Evolutionary conservation across 495 filamentous ascomycete species (phyloP), one percentile per base, ranked within the genome.

Genomic region (Podospora pseudocomata): DNA sequence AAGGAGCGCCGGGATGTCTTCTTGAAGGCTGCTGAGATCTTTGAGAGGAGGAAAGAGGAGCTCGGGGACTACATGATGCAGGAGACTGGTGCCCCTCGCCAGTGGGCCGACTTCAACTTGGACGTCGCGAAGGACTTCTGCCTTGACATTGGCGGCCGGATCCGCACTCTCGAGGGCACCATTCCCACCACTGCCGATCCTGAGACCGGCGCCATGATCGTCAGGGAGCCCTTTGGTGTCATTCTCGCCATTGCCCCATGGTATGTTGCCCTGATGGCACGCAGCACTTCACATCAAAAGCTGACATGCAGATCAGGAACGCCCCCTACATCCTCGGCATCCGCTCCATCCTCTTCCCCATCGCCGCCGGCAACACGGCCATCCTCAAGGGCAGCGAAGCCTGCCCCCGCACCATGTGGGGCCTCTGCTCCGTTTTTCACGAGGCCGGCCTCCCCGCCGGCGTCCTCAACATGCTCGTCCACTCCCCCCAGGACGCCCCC

Each of bases 191-290:
- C 85, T 7, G 71, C 75, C 2, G 76, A 87, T 23, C 79, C 86
- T n/a, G 85, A 84, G 6, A 81, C 80, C 54, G 82, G 83, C n/a
- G 89, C 90, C 0, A 82, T 96, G 72, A 79, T 96, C n/a, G 79
- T 87, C 61, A 91, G 89, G 72, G 90, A 96, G 76, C 93, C 93
- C 4, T 92, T 87, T 71, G 93, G 93, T 20, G 92, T 95, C 28
- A 79, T 94, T 2, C 80, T 97, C 16, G 88, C 86, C 32, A 92
- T 96, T 78, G 92, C 92, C 20, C 92, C 94, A 32, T 97, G 94
- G 91, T 92, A 82, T 28, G 4, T 20, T 44, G 61, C 5, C 27
- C 26, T 30, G 32, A 32, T 34, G 4, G 56, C 5, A 7, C 16
- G 23, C 3, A 2, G 3, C 58, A 66, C 63, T 0, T 19, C 61